These are phyloP conservation scores for Wickerhamomyces sp. DNA, from an alignment of 1,139 yeast species.

Conservation along the genomic window DNA sequence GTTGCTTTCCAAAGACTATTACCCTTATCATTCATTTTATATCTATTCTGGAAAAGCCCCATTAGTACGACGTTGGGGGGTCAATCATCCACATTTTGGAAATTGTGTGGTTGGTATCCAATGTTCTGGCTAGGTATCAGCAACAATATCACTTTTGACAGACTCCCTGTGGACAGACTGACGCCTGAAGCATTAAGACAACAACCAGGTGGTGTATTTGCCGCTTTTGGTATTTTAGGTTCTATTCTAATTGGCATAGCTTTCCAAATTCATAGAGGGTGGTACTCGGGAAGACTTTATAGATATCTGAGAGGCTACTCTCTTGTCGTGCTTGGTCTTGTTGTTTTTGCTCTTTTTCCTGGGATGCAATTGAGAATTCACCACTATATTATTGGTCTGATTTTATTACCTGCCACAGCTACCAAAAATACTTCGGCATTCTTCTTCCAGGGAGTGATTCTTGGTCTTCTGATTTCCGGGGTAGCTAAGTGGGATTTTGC, in stretches of 20 bases:
- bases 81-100: slow-evolving; percentile 43
- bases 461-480: slow-evolving; percentile 81
- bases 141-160: slow-evolving; percentile 83
- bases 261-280: slow-evolving; percentile 71
- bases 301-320: slow-evolving; percentile 51
- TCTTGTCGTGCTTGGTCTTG: slow-evolving; percentile 34
- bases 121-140: slow-evolving; percentile 81
- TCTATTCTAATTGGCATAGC: slow-evolving; percentile 39
- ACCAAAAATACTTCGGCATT: slow-evolving; percentile 70
- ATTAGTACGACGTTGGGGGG: slow-evolving; percentile 32
- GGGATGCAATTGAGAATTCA: slow-evolving; percentile 77
- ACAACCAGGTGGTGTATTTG: slow-evolving; percentile 53
- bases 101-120: slow-evolving; percentile 68
- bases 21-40: slow-evolving; percentile 68
- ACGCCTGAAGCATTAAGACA: slow-evolving; percentile 62
- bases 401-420: slow-evolving; percentile 82
- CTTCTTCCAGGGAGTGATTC: slow-evolving; percentile 73
- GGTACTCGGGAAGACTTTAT: slow-evolving; percentile 73
- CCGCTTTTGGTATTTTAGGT: slow-evolving; percentile 41
- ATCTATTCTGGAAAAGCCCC: slow-evolving; percentile 63
- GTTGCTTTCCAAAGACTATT: slow-evolving; percentile 68
- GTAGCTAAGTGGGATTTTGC: slow-evolving; percentile 93
- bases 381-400: slow-evolving; percentile 79
- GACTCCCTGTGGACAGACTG: slow-evolving; percentile 81
- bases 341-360: slow-evolving; percentile 40